A percentile compares a stretch with the other conserved stretches of the same genome.
These are phyloP conservation scores for Cryptococcus sp. DNA, from an alignment of 1,284 basidiomycete genomes.

Conservation along the genomic window DNA sequence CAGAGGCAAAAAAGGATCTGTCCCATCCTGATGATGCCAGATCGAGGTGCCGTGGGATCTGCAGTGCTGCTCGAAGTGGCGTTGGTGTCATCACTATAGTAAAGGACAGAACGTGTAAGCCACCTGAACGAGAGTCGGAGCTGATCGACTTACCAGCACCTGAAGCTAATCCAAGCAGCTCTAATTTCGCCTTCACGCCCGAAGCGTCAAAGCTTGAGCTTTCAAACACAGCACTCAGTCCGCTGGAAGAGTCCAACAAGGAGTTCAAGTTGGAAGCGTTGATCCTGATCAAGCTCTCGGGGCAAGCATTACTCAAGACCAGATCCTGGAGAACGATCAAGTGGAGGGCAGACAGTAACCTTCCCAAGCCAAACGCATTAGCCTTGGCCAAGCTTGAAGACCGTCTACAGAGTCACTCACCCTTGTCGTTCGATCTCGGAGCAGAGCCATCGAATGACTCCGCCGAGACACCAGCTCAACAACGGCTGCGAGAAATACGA, in stretches of 20 bases:
- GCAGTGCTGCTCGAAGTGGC: slow-evolving; percentile 4
- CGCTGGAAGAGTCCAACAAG: slow-evolving; percentile 33
- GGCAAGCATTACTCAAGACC: slow-evolving; percentile 41
- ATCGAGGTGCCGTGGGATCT: slow-evolving; percentile 10
- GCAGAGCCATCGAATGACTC: slow-evolving; percentile 54
- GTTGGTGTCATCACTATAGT: not conserved
- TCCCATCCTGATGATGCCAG: slow-evolving; percentile 14
- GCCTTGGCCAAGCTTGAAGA: not conserved
- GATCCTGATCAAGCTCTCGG: slow-evolving; percentile 38
- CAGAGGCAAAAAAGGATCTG: slow-evolving; percentile 4
- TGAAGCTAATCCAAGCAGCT: slow-evolving; percentile 16
- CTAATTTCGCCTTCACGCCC: slow-evolving; percentile 29
- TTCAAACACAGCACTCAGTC: slow-evolving; percentile 38
- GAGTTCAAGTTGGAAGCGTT: slow-evolving; percentile 27
- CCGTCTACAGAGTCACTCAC: slow-evolving; percentile 23
- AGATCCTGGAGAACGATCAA: slow-evolving; percentile 49
- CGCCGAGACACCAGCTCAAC: slow-evolving; percentile 57
- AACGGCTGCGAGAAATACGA: slow-evolving; percentile 59
- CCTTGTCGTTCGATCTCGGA: slow-evolving; percentile 48
- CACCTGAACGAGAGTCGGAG: not conserved
- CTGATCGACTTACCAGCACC: slow-evolving; percentile 9
- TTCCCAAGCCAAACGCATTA: slow-evolving; percentile 10
- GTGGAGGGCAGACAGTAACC: slow-evolving; percentile 42
- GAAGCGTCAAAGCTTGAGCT: slow-evolving; percentile 40
- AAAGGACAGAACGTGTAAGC: not conserved